Evolutionary conservation across 495 filamentous ascomycete genomes (phyloP), one percentile per base, ranked within the genome.

Genomic region (Daldinia concentrica): DNA sequence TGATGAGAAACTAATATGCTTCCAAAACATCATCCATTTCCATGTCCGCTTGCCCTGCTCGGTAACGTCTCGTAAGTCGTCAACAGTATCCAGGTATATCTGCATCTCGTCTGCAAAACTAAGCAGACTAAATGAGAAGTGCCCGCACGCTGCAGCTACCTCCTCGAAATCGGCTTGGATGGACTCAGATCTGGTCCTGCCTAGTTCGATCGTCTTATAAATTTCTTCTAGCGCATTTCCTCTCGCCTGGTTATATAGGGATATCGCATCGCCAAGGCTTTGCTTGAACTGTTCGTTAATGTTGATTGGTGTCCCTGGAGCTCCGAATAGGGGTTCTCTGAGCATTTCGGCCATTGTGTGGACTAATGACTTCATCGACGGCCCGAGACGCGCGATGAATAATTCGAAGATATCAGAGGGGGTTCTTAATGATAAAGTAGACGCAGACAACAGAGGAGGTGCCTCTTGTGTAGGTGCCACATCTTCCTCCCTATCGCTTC

Each of bases 151-250:
- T 5, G 95, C 95, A 32, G 94, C 93, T 8, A 98, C 93, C 79
- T 99, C 95, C 77, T 99, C 95, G 56, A 97, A 91, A 75, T 97
- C 95, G 6, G 95, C 95, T 66, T 95, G 91, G n/a, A 92, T 83
- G 43, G 90, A 90, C 34, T 91, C 82, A 2, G 87, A 86, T 32
- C 87, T 84, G 4, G 88, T 80, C 61, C 86, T 87, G 41, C 87
- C 86, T 24, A 92, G 81, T 59, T 93, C 89, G 61, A 92, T 91
- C 45, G 84, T 89, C 65, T 88, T 89, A 79, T 98, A 98, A 14
- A 99, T 83, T 57, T 88, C 82, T 58, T 88, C 85, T 2, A 99
- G 84, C 0, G 94, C 93, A 58, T 91, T 87, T 37, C 88, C 84
- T 71, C 95, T 85, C 15, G 94, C 90, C 51, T 84, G 78, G 32